phyloP scores from a whole-genome alignment of 768 basidiomycete genomes.

The Suillus fuscotomentosus region DNA sequence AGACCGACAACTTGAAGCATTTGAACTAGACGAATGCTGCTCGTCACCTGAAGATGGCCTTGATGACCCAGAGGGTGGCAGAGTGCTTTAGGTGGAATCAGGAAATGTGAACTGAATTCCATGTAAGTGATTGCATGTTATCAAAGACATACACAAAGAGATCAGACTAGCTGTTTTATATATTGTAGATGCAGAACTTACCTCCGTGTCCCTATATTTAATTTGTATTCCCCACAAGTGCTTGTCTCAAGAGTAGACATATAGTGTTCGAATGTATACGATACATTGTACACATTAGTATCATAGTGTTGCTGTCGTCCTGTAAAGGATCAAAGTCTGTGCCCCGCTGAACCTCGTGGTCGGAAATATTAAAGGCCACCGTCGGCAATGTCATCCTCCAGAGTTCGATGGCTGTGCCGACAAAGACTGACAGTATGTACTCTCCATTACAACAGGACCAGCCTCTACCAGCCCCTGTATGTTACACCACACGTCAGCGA shows the following conservation, averaged over 20 bases:
- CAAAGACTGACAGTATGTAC: no score
- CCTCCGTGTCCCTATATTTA: background rate
- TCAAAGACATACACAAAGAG: background rate
- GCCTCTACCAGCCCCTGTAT: background rate
- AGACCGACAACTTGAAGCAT: slow-evolving; percentile 13
- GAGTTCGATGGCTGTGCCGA: background rate
- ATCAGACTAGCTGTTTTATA: background rate
- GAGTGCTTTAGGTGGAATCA: background rate
- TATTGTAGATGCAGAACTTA: background rate
- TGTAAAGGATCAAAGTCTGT: background rate
- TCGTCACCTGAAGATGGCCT: background rate
- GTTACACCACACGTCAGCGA: background rate
- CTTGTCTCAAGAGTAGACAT: background rate
- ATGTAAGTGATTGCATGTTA: background rate
- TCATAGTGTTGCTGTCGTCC: background rate
- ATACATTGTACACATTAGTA: background rate
- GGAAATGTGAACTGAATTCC: background rate
- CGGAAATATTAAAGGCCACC: background rate
- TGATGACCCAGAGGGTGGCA: background rate
- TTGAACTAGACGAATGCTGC: background rate
- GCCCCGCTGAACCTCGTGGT: background rate
- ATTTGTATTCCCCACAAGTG: background rate
- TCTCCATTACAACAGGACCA: no score
- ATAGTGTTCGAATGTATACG: background rate
- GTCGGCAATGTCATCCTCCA: background rate